These are phyloP conservation scores for Simmondsia chinensis DNA, from an alignment of 148 eudicot genomes.

Conservation along the genomic window DNA sequence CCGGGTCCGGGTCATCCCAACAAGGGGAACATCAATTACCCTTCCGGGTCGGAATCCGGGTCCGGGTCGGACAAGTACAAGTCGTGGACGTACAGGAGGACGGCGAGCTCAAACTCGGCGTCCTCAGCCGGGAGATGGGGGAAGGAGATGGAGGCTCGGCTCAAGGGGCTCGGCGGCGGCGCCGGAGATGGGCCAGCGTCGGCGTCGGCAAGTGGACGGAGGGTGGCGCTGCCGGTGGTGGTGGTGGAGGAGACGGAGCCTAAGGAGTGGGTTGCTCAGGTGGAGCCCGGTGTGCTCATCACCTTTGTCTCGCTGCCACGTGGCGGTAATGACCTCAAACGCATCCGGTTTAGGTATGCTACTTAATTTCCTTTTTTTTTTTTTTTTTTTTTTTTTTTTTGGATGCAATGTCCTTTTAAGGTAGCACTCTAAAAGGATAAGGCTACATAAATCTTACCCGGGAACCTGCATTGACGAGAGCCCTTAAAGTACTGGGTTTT, in stretches of 20 bases:
- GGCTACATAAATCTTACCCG: no score
- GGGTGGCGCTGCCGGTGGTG: slow-evolving; percentile 52
- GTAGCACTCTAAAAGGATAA: no score
- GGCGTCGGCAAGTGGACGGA: slow-evolving; percentile 46
- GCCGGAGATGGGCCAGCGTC: slow-evolving; percentile 7
- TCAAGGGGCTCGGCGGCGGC: slow-evolving; percentile 51
- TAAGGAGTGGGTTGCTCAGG: slow-evolving; percentile 98
- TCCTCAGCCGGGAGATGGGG: slow-evolving; percentile 62
- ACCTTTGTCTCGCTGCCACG: slow-evolving; percentile 86
- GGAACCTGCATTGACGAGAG: no score
- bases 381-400: neutral
- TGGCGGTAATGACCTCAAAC: slow-evolving; percentile 92
- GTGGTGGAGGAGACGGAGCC: slow-evolving; percentile 88
- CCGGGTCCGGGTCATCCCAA: slow-evolving; percentile 16
- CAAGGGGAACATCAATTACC: slow-evolving; percentile 2
- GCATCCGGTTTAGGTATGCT: slow-evolving; percentile 82
- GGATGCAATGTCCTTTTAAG: no score
- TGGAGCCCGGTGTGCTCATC: slow-evolving; percentile 92
- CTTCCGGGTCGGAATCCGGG: slow-evolving; percentile 24
- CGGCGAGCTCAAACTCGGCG: slow-evolving; percentile 61
- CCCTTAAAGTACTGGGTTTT: no score
- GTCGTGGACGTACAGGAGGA: slow-evolving; percentile 43
- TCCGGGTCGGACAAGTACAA: slow-evolving; percentile 46
- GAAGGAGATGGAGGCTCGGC: slow-evolving; percentile 93
- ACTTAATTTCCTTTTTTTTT: neutral